Evolutionary conservation across 2,329 filamentous ascomycete species (phyloP).

Genomic region (Bertia moriformis): DNA sequence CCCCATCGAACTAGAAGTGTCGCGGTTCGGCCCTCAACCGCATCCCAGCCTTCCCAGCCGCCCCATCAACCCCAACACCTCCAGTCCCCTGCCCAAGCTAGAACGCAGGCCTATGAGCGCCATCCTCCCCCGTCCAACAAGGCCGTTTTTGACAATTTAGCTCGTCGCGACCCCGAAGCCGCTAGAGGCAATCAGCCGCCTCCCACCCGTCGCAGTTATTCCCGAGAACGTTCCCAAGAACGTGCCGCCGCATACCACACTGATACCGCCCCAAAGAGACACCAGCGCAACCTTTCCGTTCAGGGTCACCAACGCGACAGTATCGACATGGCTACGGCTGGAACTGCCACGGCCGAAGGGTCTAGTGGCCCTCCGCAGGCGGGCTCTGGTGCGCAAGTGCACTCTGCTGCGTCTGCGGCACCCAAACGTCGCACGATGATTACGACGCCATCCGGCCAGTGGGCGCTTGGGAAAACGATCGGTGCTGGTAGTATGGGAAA

Average conservation of each 20-base stretch:
- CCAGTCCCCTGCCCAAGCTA: too few species aligned
- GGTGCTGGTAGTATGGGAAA: conserved; percentile 98
- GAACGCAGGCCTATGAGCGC: background rate
- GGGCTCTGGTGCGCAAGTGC: background rate
- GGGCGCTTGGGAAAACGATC: conserved; percentile 91
- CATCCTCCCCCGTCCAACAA: background rate
- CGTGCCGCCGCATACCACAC: background rate
- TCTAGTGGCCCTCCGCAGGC: background rate
- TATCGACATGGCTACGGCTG: background rate
- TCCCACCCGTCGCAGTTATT: background rate
- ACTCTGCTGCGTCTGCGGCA: conserved; percentile 21
- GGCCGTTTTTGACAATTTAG: background rate
- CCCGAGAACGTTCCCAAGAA: background rate
- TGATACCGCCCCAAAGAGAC: background rate
- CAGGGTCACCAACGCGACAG: background rate
- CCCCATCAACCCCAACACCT: background rate
- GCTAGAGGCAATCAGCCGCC: background rate
- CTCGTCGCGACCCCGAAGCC: background rate
- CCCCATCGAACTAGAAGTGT: conserved; percentile 1
- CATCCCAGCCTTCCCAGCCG: background rate
- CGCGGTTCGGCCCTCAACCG: background rate
- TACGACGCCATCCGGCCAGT: conserved; percentile 77
- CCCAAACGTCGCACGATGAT: conserved; percentile 61
- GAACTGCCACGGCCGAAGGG: background rate
- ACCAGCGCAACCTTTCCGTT: background rate